Evolutionary conservation across 106 monocot species (phyloP), one percentile per base, ranked within the genome.

Genomic region (Dendrobium huoshanense): DNA sequence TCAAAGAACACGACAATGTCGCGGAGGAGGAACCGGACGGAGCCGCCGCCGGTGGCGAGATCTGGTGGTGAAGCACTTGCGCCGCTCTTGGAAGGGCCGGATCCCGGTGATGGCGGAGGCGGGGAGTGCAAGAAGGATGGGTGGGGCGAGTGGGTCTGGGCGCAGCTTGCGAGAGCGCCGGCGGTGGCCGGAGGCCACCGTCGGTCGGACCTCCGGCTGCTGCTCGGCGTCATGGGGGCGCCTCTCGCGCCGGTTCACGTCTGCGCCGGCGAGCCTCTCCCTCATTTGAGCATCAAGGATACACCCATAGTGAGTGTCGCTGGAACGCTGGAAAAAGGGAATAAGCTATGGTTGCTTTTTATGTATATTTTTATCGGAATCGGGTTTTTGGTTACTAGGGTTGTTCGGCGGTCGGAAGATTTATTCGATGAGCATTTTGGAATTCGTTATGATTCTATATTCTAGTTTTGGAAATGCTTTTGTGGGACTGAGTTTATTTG

Each of bases 241-340:
- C 92, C 90, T 4, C 90, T 92, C 16, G 88, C 88, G 29, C 92
- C 92, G 6, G 64, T 92, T 47, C 84, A 88, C 64, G 90, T 92
- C 80, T 80, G 83, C 79, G 61, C 83, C 41, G 81, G 86, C 74
- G 89, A 94, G 61, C 89, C 89, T 2, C 68, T 94, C 44, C 94
- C 89, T 9, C 91, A 86, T 51, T 91, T 94, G 27, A 94, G 94
- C 88, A 88, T 94, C 79, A 94, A 94, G 41, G 91, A 94, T 59
- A 89, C 93, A 9, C 91, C 93, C 82, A 91, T 89, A 77, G 93
- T 94, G 55, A 91, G 87, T 17, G 0, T 41, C 15, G 5, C 3
- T 18, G 41, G 40, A 41, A 42, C 0, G 4, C 61, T 41, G 24
- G 77, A 51, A 27, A 51, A 40, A 61, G 7, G 20, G 61, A 20